Conservation (phyloP, 2,329 filamentous ascomycete genomes). For the Pseudogymnoascus sp. region DNA sequence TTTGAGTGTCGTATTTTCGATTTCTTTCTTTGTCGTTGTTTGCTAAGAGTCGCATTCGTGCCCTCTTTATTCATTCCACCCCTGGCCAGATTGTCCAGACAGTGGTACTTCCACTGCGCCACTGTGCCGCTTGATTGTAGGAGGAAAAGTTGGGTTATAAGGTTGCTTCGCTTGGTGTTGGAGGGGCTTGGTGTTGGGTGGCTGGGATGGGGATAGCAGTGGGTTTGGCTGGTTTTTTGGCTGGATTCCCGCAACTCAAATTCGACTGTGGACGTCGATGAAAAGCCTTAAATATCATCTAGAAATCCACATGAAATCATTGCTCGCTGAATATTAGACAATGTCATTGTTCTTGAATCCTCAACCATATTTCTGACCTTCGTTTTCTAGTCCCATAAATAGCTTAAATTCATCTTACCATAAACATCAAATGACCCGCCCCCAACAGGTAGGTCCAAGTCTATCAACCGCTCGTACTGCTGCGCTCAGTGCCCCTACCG, state of each 20-base stretch:
- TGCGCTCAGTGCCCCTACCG: constrained; percentile 30
- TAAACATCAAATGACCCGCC: background rate
- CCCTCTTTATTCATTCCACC: background rate
- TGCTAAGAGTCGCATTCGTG: background rate
- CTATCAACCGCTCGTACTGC: background rate
- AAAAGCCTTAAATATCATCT: background rate
- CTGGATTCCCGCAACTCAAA: background rate
- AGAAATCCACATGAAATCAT: background rate
- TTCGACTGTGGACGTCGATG: too few species aligned
- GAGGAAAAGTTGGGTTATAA: background rate
- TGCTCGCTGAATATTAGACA: background rate
- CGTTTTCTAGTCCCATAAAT: background rate
- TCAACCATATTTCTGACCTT: background rate
- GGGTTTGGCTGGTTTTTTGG: background rate
- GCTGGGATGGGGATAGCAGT: background rate
- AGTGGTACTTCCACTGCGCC: background rate
- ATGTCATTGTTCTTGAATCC: background rate
- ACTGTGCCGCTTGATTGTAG: background rate
- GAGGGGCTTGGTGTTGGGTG: background rate
- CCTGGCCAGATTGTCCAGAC: background rate
- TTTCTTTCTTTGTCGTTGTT: background rate
- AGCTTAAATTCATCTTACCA: background rate
- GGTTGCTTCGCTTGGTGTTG: background rate
- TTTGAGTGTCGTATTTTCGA: background rate
- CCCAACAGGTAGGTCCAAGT: background rate